These are phyloP conservation scores for Brassica incana DNA, from an alignment of 345 rosid genomes.

Conservation along the genomic window DNA sequence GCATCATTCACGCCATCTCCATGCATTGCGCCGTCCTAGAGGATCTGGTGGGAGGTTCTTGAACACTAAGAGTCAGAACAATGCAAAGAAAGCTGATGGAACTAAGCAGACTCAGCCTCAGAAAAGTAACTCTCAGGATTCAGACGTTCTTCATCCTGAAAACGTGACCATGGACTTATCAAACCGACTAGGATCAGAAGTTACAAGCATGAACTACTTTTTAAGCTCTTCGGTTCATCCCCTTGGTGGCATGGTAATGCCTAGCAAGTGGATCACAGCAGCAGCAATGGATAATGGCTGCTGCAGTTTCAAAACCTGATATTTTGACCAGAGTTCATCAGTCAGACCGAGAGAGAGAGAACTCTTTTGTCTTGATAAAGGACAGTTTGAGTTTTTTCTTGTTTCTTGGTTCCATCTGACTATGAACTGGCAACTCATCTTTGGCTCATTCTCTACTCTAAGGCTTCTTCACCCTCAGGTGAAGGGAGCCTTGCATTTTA, in stretches of 20 bases:
- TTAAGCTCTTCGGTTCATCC: constrained; percentile 45
- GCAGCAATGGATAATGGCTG: constrained; percentile 53
- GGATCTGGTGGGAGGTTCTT: constrained; percentile 95
- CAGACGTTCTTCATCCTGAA: constrained; percentile 77
- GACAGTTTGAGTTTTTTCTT: constrained; percentile 12
- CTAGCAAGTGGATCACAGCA: constrained; percentile 74
- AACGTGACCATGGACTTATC: constrained; percentile 59
- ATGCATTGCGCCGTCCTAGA: constrained; percentile 96
- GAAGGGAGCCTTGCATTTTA: constrained; percentile 8
- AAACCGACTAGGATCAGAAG: constrained; percentile 66
- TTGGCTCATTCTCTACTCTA: constrained; percentile 45
- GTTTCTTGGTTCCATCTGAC: constrained; percentile 45
- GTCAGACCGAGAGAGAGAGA: constrained; percentile 16
- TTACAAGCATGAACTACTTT: constrained; percentile 67
- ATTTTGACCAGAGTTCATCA: constrained; percentile 26
- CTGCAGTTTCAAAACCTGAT: constrained; percentile 61
- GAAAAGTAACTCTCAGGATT: constrained; percentile 67
- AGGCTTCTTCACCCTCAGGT: constrained; percentile 28
- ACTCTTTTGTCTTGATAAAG: constrained; percentile 10
- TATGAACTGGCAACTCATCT: constrained; percentile 93
- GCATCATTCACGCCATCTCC: constrained; percentile 92
- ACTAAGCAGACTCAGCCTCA: constrained; percentile 30
- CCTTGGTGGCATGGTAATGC: constrained; percentile 60
- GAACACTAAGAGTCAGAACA: constrained; percentile 52
- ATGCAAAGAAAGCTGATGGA: constrained; percentile 34